Evolutionary conservation across 139 green algal species (phyloP).

Genomic region (Closterium sp.): DNA sequence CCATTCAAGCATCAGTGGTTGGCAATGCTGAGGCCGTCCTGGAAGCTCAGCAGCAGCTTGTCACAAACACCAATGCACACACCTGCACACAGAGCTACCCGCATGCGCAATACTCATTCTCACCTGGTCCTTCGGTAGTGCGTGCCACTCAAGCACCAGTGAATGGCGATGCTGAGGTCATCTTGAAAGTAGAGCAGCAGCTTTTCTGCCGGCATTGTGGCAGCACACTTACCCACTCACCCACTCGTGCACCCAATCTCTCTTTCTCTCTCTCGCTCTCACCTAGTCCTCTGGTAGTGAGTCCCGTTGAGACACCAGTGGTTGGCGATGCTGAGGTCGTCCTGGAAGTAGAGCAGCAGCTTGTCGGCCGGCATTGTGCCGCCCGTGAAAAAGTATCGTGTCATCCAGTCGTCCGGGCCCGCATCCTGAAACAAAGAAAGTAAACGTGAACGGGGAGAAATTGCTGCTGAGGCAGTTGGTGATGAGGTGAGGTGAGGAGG

Average conservation of each 20-base stretch:
- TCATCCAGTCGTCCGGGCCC: conserved; percentile 90
- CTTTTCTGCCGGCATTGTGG: not conserved
- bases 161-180: conserved; percentile 65
- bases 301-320: conserved; percentile 83
- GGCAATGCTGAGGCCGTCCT: conserved; percentile 72
- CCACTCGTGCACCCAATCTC: not conserved
- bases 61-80: too few relatives aligned
- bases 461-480: too few relatives aligned
- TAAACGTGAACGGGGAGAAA: too few relatives aligned
- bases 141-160: conserved; percentile 82
- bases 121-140: conserved; percentile 81
- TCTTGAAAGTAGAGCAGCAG: conserved; percentile 56
- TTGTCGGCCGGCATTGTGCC: conserved; percentile 90
- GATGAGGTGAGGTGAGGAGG: too few relatives aligned
- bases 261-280: not conserved
- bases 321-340: conserved; percentile 69
- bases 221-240: not conserved
- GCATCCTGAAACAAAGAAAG: conserved; percentile 8
- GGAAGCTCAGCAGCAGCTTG: conserved; percentile 81
- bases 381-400: conserved; percentile 90
- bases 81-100: too few relatives aligned
- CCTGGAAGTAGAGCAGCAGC: conserved; percentile 87
- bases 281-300: conserved; percentile 82
- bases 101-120: not conserved
- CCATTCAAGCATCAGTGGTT: conserved; percentile 83